These are phyloP conservation scores for Melanogaster broomeanus DNA, from an alignment of 768 basidiomycete species.

Conservation along the genomic window DNA sequence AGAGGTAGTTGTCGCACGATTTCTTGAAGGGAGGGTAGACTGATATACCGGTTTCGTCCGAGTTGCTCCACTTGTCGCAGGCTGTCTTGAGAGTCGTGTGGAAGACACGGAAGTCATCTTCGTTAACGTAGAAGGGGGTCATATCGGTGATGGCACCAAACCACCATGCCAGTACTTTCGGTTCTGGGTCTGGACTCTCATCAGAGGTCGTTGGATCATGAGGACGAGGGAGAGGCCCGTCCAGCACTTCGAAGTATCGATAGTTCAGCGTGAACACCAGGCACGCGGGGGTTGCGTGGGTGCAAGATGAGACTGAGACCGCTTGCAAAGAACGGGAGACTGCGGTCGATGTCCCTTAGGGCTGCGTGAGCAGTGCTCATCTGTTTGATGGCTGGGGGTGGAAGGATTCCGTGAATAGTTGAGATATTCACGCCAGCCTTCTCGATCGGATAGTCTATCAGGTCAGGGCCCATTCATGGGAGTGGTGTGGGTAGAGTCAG, in stretches of 20 bases:
- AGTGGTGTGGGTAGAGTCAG: neutral
- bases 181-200: neutral
- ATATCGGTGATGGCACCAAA: constrained; percentile 39
- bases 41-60: neutral
- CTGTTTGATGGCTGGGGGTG: constrained; percentile 20
- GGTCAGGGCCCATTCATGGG: neutral
- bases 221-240: constrained; percentile 1
- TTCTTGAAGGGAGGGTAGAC: constrained; percentile 50
- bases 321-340: constrained; percentile 14
- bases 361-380: constrained; percentile 21
- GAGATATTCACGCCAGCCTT: constrained; percentile 23
- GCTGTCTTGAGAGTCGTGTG: constrained; percentile 44
- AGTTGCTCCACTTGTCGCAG: constrained; percentile 43
- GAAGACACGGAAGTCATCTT: constrained; percentile 49
- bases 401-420: constrained; percentile 16
- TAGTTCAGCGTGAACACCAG: constrained; percentile 25
- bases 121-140: constrained; percentile 51
- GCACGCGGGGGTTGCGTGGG: constrained; percentile 21
- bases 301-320: constrained; percentile 26
- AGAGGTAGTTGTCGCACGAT: constrained; percentile 59
- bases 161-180: constrained; percentile 26
- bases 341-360: constrained; percentile 12
- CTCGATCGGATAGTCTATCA: constrained; percentile 18
- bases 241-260: constrained; percentile 27
- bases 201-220: neutral